Evolutionary conservation across 768 basidiomycete genomes (phyloP).

Genomic region (Leccinum subtestaceum): DNA sequence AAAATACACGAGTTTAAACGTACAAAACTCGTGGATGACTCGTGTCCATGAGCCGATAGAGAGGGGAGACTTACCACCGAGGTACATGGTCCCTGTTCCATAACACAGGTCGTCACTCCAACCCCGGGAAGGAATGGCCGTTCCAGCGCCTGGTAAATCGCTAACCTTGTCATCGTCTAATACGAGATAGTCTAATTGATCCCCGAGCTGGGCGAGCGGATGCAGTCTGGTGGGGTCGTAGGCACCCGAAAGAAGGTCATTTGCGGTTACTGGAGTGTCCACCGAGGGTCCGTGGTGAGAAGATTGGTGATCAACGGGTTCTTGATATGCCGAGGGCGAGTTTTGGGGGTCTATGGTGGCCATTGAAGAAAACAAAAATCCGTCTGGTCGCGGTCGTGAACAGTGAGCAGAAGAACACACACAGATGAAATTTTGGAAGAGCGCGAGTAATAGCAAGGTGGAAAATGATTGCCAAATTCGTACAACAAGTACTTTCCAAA

Average conservation of each 20-base stretch:
- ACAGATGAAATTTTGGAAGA: conserved; percentile 31
- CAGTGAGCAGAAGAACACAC: conserved; percentile 14
- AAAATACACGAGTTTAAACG: conserved; percentile 48
- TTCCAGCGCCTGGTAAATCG: conserved; percentile 84
- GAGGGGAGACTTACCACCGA: conserved; percentile 76
- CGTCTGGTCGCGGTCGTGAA: conserved; percentile 18
- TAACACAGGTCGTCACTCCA: conserved; percentile 99
- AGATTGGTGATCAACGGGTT: conserved; percentile 45
- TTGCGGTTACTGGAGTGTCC: conserved; percentile 71
- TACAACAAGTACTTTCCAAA: conserved; percentile 7
- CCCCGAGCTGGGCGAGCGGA: conserved; percentile 88
- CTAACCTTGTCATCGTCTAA: conserved; percentile 96
- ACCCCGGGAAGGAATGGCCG: conserved; percentile 91
- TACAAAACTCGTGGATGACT: conserved; percentile 45
- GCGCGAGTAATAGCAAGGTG: conserved; percentile 24
- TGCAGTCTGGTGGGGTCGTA: conserved; percentile 94
- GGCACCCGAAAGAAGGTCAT: conserved; percentile 80
- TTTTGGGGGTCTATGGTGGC: conserved; percentile 25
- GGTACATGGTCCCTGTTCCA: conserved; percentile 98
- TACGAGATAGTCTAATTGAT: conserved; percentile 92
- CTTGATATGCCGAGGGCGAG: conserved; percentile 40
- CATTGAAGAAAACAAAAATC: conserved; percentile 22
- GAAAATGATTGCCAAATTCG: conserved; percentile 12
- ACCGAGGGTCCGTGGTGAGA: conserved; percentile 40
- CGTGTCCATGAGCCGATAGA: conserved; percentile 52